Evolutionary conservation across 768 basidiomycete species (phyloP), one percentile per base, ranked within the genome.

Genomic region (Phaffia tasmanica): DNA sequence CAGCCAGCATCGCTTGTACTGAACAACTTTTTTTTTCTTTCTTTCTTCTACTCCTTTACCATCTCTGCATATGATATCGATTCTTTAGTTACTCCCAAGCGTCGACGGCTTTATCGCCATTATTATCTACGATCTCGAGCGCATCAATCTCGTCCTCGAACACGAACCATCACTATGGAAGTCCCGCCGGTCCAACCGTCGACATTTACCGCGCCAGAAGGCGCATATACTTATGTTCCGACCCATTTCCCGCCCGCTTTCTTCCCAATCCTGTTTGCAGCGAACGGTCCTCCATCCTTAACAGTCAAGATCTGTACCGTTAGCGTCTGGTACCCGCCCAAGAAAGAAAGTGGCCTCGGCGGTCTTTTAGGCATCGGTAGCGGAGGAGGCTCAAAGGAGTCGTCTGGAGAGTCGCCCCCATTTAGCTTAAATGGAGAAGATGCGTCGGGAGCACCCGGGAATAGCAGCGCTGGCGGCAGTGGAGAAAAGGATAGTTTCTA

Each of bases 121-220:
- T 11, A 5, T 11, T 11, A 42, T 42, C 4, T 42, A n/a, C n/a
- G n/a, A n/a, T n/a, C n/a, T 42, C 4, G 11, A 42, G 11, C 35
- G 11, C 4, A 42, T 42, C 35, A 11, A 4, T 4, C 35, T 42
- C 35, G 4, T 42, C 4, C 6, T 11, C 35, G 11, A 11, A 5
- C 11, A 42, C 35, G 11, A 11, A 42, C 11, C 35, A 42, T 11
- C 11, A 4, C 35, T 11, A 42, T 42, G 35, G 35, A 42, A 42
- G 25, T 30, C 56, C 29, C 19, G 8, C 50, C 62, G 18, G 50
- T 67, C 27, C 65, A 67, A 32, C 60, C 65, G 14, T 62, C 59
- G 32, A 25, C 47, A 11, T 64, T 69, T 57, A 30, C 46, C 25
- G 62, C 67, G 16, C 67, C 67, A 27, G 67, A 69, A 32, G 67